These are phyloP conservation scores for Podospora didyma DNA, from an alignment of 495 filamentous ascomycete genomes.

Conservation along the genomic window DNA sequence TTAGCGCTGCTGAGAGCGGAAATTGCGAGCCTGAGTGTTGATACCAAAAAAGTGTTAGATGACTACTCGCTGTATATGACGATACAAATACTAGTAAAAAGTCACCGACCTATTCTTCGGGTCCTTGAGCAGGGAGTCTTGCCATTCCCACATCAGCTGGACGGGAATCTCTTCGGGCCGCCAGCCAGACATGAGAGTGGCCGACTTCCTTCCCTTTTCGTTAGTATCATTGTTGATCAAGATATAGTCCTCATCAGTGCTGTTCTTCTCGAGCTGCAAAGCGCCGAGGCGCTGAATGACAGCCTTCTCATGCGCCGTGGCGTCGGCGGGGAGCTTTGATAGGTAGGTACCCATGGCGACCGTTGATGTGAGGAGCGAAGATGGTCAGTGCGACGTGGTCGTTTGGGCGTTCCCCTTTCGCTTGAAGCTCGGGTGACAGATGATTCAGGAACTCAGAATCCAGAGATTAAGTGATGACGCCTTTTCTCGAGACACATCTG, in stretches of 20 bases:
- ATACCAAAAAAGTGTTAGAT: neutral
- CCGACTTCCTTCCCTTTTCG: constrained; percentile 4
- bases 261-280: constrained; percentile 30
- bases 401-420: too few relatives aligned
- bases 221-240: constrained; percentile 26
- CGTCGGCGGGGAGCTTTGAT: constrained; percentile 32
- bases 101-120: constrained; percentile 54
- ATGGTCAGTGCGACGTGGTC: too few relatives aligned
- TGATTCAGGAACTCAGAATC: too few relatives aligned
- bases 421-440: too few relatives aligned
- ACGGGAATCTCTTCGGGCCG: constrained; percentile 42
- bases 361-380: too few relatives aligned
- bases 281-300: constrained; percentile 38
- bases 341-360: constrained; percentile 45
- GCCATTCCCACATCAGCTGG: constrained; percentile 48
- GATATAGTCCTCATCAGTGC: constrained; percentile 44
- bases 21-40: constrained; percentile 54
- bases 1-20: constrained; percentile 59
- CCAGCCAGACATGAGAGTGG: constrained; percentile 14
- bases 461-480: too few relatives aligned
- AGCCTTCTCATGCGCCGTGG: constrained; percentile 35
- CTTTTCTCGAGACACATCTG: too few relatives aligned
- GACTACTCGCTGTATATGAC: neutral
- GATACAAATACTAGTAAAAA: too few relatives aligned
- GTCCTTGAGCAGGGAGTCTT: constrained; percentile 57